These are phyloP conservation scores for Strobilomyces echinocephalus DNA, from an alignment of 768 basidiomycete species.

Conservation along the genomic window DNA sequence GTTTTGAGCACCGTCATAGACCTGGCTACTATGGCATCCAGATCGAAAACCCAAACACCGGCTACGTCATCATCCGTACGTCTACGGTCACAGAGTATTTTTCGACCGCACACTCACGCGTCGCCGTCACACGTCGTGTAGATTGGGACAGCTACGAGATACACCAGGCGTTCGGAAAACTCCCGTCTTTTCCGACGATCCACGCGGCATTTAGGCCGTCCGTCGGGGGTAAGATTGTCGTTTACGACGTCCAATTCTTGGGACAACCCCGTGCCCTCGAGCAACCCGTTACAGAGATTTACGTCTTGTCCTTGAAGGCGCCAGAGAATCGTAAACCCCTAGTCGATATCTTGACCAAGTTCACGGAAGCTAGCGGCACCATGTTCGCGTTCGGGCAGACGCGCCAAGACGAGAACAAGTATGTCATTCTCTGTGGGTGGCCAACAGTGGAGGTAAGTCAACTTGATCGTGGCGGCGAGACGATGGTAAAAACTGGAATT, in stretches of 20 bases:
- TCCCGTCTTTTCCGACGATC: background rate
- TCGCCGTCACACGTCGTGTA: background rate
- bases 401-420: constrained; percentile 19
- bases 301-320: constrained; percentile 18
- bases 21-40: constrained; percentile 20
- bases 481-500: background rate
- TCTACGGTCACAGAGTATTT: background rate
- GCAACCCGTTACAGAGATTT: constrained; percentile 22
- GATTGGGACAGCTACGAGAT: background rate
- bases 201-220: background rate
- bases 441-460: constrained; percentile 20
- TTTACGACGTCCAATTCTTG: constrained; percentile 22
- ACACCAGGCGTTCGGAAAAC: background rate
- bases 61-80: constrained; percentile 18
- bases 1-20: constrained; percentile 1
- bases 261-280: constrained; percentile 12
- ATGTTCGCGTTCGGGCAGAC: constrained; percentile 18
- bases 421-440: constrained; percentile 21
- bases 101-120: background rate
- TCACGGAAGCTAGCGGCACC: constrained; percentile 9
- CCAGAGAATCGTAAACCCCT: constrained; percentile 19
- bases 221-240: constrained; percentile 3
- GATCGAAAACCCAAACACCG: constrained; percentile 13
- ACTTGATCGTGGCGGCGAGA: background rate
- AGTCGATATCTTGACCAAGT: constrained; percentile 7